A percentile compares a stretch with the other conserved stretches of the same genome.
Evolutionary conservation across 1,284 basidiomycete species (phyloP).

Genomic region (Trichosporon sp.): DNA sequence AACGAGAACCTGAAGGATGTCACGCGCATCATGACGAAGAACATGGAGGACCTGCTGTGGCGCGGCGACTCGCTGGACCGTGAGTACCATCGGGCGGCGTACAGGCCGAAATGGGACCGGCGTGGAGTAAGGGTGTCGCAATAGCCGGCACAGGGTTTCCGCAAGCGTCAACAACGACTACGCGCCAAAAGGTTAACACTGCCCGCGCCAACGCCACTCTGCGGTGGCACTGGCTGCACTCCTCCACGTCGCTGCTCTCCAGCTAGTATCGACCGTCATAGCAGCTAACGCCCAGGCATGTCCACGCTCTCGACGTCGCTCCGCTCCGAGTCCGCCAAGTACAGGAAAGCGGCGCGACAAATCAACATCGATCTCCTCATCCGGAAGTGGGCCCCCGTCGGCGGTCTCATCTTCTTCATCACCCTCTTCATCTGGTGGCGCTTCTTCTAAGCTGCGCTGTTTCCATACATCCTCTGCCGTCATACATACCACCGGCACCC

Average conservation of each 20-base stretch:
- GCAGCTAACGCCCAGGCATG: slow-evolving; percentile 63
- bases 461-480: neutral
- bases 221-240: neutral
- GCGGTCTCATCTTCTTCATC: slow-evolving; percentile 70
- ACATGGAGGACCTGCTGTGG: slow-evolving; percentile 94
- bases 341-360: slow-evolving; percentile 89
- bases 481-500: neutral
- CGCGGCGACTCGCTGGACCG: slow-evolving; percentile 53
- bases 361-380: slow-evolving; percentile 92
- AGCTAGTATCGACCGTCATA: neutral
- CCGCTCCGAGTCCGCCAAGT: slow-evolving; percentile 94
- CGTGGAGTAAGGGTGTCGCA: neutral
- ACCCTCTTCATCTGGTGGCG: slow-evolving; percentile 88
- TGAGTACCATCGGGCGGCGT: slow-evolving; percentile 10
- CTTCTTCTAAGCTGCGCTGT: slow-evolving; percentile 54
- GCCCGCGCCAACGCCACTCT: neutral
- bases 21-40: slow-evolving; percentile 99
- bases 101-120: neutral
- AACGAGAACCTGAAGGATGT: slow-evolving; percentile 98
- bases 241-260: neutral
- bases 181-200: neutral
- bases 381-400: slow-evolving; percentile 91
- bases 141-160: neutral
- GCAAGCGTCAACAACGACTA: neutral
- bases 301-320: slow-evolving; percentile 96